Percentiles rank a stretch among this genome's conserved stretches.
phyloP scores from a whole-genome alignment of 306 rosid species.

The Acacia acuminata region DNA sequence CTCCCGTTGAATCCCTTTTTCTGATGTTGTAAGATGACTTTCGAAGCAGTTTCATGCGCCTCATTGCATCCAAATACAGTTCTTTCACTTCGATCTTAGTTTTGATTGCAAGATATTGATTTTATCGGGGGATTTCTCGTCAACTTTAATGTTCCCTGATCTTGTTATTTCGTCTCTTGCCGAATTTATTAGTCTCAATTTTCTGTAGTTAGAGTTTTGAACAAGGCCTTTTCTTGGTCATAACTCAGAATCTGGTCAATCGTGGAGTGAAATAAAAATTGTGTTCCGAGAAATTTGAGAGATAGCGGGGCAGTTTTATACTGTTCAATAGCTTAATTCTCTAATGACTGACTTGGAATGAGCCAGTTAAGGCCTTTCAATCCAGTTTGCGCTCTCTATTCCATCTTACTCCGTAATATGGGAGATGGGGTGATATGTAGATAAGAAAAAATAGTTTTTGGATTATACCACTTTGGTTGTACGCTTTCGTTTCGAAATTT shows the following conservation, averaged over 20 bases:
- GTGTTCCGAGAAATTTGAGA: conserved; percentile 1
- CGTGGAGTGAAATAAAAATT: conserved; percentile 10
- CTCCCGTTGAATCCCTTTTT: conserved; percentile 45
- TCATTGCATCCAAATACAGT: background rate
- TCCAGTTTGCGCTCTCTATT: background rate
- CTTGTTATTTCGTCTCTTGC: conserved; percentile 8
- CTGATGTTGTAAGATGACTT: background rate
- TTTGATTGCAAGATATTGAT: background rate
- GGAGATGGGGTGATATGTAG: background rate
- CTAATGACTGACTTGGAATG: conserved; percentile 29
- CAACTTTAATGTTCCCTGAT: conserved; percentile 24
- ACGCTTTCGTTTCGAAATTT: background rate
- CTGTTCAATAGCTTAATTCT: conserved; percentile 28
- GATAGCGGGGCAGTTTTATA: background rate
- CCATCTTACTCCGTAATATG: background rate
- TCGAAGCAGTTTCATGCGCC: background rate
- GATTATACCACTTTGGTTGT: conserved; percentile 5
- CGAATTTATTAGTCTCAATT: background rate
- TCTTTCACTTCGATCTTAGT: conserved; percentile 30
- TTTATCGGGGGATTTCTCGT: background rate
- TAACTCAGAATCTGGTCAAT: conserved; percentile 26
- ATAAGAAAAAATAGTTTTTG: background rate
- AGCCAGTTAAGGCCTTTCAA: conserved; percentile 2
- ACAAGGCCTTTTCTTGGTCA: background rate
- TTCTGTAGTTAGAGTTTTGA: background rate